A percentile compares a stretch with the other conserved stretches of the same genome.
Conservation (phyloP, 1,284 basidiomycete genomes). For the Heterobasidion parviporum region DNA sequence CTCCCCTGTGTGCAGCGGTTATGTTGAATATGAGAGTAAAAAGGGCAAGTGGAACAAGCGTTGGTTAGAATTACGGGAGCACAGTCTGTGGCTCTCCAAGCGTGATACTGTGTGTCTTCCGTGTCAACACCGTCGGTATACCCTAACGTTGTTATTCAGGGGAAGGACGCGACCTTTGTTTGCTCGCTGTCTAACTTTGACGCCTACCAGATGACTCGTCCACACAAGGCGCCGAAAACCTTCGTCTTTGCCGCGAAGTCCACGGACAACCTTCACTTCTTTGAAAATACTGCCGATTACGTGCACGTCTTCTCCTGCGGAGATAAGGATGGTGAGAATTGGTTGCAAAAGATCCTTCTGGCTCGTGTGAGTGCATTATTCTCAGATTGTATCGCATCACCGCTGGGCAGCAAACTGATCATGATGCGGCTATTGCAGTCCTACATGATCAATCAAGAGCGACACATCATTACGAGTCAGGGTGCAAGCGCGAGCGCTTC, state of each 20-base stretch:
- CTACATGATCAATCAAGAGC: slow-evolving; percentile 72
- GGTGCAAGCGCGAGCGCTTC: slow-evolving; percentile 23
- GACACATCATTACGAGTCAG: slow-evolving; percentile 48
- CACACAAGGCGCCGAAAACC: slow-evolving; percentile 67
- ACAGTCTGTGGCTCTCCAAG: slow-evolving; percentile 79
- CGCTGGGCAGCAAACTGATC: slow-evolving; percentile 6
- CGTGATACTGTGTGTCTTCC: slow-evolving; percentile 61
- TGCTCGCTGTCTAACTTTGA: slow-evolving; percentile 84
- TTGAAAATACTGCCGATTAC: slow-evolving; percentile 82
- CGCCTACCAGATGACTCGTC: slow-evolving; percentile 66
- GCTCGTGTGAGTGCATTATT: slow-evolving; percentile 52
- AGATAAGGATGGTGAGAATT: slow-evolving; percentile 57
- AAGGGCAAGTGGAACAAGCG: slow-evolving; percentile 90
- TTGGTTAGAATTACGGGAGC: slow-evolving; percentile 78
- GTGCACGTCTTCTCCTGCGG: slow-evolving; percentile 74
- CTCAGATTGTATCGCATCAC: not conserved
- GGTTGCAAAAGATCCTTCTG: slow-evolving; percentile 67
- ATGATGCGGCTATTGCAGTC: slow-evolving; percentile 36
- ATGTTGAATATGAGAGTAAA: slow-evolving; percentile 81
- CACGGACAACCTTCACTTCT: slow-evolving; percentile 75
- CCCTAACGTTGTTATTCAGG: slow-evolving; percentile 32
- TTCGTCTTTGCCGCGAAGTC: slow-evolving; percentile 84
- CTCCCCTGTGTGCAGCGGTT: slow-evolving; percentile 64
- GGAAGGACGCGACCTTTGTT: slow-evolving; percentile 74
- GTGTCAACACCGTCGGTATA: not conserved